Evolutionary conservation across 1,139 yeast species (phyloP).

Genomic region (Hansenula lynferdii): DNA sequence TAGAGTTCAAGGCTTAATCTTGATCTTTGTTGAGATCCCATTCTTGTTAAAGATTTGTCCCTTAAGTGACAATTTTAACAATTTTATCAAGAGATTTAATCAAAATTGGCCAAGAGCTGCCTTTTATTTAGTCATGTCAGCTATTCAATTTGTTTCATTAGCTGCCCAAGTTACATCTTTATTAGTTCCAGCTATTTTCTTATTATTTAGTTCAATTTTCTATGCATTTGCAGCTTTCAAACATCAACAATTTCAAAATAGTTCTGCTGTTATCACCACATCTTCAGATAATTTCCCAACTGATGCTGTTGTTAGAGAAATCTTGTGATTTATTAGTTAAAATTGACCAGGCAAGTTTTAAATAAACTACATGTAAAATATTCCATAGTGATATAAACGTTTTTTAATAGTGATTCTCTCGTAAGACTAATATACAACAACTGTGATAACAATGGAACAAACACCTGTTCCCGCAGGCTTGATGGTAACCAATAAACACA

Average conservation of each 20-base stretch:
- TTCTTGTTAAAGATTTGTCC: slow-evolving; percentile 88
- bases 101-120: slow-evolving; percentile 61
- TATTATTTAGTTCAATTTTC: slow-evolving; percentile 62
- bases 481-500: too few species aligned
- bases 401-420: too few species aligned
- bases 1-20: slow-evolving; percentile 76
- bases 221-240: slow-evolving; percentile 76
- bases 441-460: too few species aligned
- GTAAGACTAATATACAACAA: too few species aligned
- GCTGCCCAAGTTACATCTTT: slow-evolving; percentile 74
- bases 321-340: slow-evolving; percentile 28
- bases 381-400: too few species aligned
- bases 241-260: slow-evolving; percentile 75
- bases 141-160: slow-evolving; percentile 78
- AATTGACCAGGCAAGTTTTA: too few species aligned
- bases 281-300: slow-evolving; percentile 35
- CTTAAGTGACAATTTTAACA: slow-evolving; percentile 77
- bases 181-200: slow-evolving; percentile 76
- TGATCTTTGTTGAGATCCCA: slow-evolving; percentile 88
- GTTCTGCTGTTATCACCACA: slow-evolving; percentile 32
- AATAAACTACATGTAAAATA: too few species aligned
- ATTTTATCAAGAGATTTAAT: slow-evolving; percentile 66
- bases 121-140: slow-evolving; percentile 64
- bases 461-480: too few species aligned
- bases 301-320: slow-evolving; percentile 37